Percentiles rank a stretch among this genome's conserved stretches.
These are phyloP conservation scores for Candida ortonii DNA, from an alignment of 805 yeast species.

Conservation along the genomic window DNA sequence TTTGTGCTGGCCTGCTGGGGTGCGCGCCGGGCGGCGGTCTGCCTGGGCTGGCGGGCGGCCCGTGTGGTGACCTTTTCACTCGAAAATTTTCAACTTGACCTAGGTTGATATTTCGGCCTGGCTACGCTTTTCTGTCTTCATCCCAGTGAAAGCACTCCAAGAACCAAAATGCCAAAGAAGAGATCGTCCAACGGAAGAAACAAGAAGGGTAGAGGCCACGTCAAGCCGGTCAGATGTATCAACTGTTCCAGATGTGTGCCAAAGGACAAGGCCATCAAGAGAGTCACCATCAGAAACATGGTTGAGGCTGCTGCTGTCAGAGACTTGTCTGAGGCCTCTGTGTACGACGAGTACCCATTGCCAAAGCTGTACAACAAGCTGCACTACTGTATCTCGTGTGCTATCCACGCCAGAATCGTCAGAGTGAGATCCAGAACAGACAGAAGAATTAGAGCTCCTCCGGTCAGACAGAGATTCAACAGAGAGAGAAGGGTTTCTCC, in stretches of 20 bases:
- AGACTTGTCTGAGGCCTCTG: conserved; percentile 99
- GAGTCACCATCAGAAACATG: conserved; percentile 99
- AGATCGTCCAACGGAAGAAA: conserved; percentile 99
- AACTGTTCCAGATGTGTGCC: conserved; percentile 99
- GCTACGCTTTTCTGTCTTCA: too few species aligned
- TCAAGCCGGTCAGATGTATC: conserved; percentile 98
- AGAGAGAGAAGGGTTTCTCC: conserved; percentile 95
- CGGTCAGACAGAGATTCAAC: conserved; percentile 98
- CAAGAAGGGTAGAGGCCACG: conserved; percentile 99
- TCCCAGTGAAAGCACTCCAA: too few species aligned
- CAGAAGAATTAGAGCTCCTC: conserved; percentile 99
- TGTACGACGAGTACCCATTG: conserved; percentile 97
- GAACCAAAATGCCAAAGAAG: conserved; percentile 99
- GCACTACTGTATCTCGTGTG: conserved; percentile 99
- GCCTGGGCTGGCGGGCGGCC: too few species aligned
- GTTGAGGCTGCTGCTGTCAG: conserved; percentile 99
- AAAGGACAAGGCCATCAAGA: conserved; percentile 99
- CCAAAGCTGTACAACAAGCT: conserved; percentile 99
- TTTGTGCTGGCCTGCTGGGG: too few species aligned
- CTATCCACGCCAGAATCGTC: conserved; percentile 99
- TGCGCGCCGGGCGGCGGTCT: too few species aligned
- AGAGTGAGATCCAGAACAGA: conserved; percentile 99
- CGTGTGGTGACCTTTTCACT: too few species aligned
- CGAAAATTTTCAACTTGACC: too few species aligned
- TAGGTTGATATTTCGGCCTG: too few species aligned